Conservation (phyloP, 805 yeast genomes). For the Torulaspora indica region DNA sequence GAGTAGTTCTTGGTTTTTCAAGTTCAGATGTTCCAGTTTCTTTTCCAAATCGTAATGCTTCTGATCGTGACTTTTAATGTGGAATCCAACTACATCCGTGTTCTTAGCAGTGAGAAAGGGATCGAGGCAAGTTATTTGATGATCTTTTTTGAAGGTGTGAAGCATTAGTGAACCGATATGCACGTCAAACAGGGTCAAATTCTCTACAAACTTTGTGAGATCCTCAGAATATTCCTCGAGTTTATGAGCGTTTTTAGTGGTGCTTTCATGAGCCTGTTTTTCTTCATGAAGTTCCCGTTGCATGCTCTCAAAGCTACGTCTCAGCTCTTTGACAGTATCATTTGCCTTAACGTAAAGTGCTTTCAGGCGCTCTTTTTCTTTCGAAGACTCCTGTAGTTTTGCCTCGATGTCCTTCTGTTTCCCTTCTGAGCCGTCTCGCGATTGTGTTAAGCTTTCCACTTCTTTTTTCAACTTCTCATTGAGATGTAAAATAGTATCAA, state of each 20-base stretch:
- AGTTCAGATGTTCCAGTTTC: conserved; percentile 2
- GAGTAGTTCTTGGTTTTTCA: conserved; percentile 4
- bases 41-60: conserved; percentile 5
- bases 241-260: conserved; percentile 5
- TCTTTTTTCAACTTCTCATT: neutral
- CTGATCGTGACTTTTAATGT: conserved; percentile 11
- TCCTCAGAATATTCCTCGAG: neutral
- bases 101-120: conserved; percentile 5
- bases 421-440: neutral
- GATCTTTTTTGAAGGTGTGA: conserved; percentile 7
- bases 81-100: conserved; percentile 17
- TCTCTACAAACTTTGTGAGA: conserved; percentile 11
- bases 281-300: conserved; percentile 4
- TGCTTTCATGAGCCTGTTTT: conserved; percentile 5
- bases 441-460: neutral
- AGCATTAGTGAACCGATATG: conserved; percentile 17
- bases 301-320: neutral
- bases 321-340: neutral
- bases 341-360: neutral
- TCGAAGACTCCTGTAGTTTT: conserved; percentile 1
- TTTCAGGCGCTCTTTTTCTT: conserved; percentile 1
- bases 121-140: conserved; percentile 10
- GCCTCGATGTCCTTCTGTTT: conserved; percentile 1
- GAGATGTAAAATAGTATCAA: neutral
- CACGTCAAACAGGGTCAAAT: conserved; percentile 15